These are phyloP conservation scores for Colletotrichum sp. DNA, from an alignment of 2,329 filamentous ascomycete species.

Conservation along the genomic window DNA sequence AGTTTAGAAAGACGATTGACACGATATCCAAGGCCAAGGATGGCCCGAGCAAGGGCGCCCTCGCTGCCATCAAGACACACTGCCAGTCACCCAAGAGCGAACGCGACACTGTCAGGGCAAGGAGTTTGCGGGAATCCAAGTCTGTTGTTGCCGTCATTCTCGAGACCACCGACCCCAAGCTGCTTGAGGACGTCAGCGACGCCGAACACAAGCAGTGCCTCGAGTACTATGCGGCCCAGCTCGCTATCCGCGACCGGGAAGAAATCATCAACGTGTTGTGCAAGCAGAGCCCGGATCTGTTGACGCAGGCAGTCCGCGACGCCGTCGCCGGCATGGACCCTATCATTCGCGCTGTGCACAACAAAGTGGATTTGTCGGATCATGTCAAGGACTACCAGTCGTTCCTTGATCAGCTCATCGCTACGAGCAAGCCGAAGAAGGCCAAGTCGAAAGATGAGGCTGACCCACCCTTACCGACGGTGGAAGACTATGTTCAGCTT, in stretches of 20 bases:
- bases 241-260: constrained; percentile 76
- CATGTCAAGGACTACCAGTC: constrained; percentile 70
- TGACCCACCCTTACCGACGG: constrained; percentile 50
- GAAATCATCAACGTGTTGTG: constrained; percentile 72
- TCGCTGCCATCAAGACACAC: constrained; percentile 65
- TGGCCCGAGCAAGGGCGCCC: constrained; percentile 63
- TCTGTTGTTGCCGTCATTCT: constrained; percentile 75
- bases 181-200: constrained; percentile 55
- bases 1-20: constrained; percentile 69
- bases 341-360: constrained; percentile 74
- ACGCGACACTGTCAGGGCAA: constrained; percentile 63
- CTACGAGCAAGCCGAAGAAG: constrained; percentile 54
- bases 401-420: constrained; percentile 76
- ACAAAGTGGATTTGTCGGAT: constrained; percentile 72
- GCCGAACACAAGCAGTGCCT: constrained; percentile 68
- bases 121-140: constrained; percentile 53
- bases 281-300: constrained; percentile 70
- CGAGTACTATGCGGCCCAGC: constrained; percentile 73
- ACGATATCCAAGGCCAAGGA: constrained; percentile 69
- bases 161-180: constrained; percentile 50
- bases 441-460: constrained; percentile 34
- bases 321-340: constrained; percentile 73
- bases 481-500: constrained; percentile 75
- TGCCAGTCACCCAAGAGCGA: constrained; percentile 55
- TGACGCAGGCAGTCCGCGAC: constrained; percentile 73